Base-by-base conservation (phyloP, 129 eudicot species). In the Artemisia annua region DNA sequence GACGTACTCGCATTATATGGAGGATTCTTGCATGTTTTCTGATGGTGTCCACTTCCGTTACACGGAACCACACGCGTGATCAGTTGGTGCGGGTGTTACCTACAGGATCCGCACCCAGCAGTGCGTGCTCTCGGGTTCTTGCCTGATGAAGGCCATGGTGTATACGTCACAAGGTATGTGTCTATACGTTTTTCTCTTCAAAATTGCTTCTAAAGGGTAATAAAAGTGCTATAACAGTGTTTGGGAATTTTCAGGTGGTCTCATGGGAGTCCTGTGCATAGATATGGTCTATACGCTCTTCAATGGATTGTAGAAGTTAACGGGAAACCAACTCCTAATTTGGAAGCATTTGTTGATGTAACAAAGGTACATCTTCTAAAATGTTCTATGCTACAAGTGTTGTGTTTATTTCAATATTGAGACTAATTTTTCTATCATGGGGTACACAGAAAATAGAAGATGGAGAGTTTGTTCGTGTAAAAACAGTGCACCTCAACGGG, bases 251-350 rank as follows among this genome's bases (percentile, higher is more conserved):
- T 56, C 84, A 93, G 98, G 83, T 84, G 97, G 96, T 90, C 91
- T 75, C 90, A 85, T 62, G 98, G 98, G 72, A 93, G 98, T 83
- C 97, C 96, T 17, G 97, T 73, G 22, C 90, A 93, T 58, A 84
- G 97, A 74, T 90, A 93, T 76, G 96, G 95, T 61, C 78, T 93
- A 56, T 84, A 80, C 86, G 85, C 97, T 77, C 97, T 87, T 66
- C 97, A 84, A 70, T 93, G 98, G 98, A 92, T 92, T 62, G 96
- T 92, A 32, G 96, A 92, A 92, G 90, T 89, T 51, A 92, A 92
- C 30, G 96, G 96, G 39, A 87, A 89, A 68, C 96, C 89, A 35
- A 92, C 98, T 63, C 98, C 98, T 52, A 75, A 89, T 71, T 78
- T 93, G 76, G 98, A 90, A 79, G 87, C 96, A 66, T 90, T 93